Percentiles rank a stretch among this genome's conserved stretches.
These are phyloP conservation scores for Dactylellina parvicollis DNA, from an alignment of 2,329 filamentous ascomycete species.

Conservation along the genomic window DNA sequence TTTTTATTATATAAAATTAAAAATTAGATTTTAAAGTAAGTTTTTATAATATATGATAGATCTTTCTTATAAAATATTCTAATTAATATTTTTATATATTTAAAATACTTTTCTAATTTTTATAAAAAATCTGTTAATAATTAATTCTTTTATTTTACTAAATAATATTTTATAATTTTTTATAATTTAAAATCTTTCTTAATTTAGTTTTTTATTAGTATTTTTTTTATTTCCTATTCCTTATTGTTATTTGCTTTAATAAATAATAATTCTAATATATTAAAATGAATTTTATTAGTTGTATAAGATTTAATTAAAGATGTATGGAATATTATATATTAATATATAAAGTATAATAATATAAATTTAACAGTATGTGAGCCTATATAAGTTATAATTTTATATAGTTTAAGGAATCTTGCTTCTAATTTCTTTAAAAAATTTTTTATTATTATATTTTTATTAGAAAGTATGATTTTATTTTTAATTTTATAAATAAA, in stretches of 20 bases:
- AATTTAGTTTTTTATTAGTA: neutral
- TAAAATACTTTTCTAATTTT: constrained; percentile 8
- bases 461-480: too few species aligned
- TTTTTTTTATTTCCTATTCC: neutral
- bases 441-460: too few species aligned
- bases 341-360: neutral
- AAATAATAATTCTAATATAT: neutral
- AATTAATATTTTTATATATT: neutral
- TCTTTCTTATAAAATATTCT: too few species aligned
- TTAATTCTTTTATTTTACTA: neutral
- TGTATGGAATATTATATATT: too few species aligned
- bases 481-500: neutral
- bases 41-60: too few species aligned
- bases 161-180: neutral
- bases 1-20: neutral
- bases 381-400: too few species aligned
- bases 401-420: too few species aligned
- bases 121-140: neutral
- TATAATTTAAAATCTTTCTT: neutral
- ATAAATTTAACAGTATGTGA: neutral
- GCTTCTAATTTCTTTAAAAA: too few species aligned
- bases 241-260: neutral
- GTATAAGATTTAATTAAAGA: neutral
- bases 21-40: neutral
- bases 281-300: too few species aligned